Conservation (phyloP, 192 early-diverging fungal genomes). For the Gryganskiella cystojenkinii region DNA sequence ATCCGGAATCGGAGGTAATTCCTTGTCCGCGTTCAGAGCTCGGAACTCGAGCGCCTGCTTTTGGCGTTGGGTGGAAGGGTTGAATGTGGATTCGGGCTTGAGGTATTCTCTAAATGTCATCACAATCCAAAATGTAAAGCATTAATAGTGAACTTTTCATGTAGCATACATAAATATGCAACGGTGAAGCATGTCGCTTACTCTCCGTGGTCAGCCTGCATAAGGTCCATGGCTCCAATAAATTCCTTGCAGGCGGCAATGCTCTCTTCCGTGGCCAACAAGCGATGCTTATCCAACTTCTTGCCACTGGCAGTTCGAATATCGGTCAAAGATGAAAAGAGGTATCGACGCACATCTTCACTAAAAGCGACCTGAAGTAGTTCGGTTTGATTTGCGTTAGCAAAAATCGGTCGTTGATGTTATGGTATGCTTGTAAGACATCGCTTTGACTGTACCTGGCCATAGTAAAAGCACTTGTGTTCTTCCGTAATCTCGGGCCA, state of each 20-base stretch:
- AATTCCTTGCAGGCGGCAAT: constrained; percentile 63
- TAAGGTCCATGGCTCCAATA: constrained; percentile 70
- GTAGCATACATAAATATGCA: no score
- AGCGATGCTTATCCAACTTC: constrained; percentile 55
- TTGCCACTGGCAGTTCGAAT: constrained; percentile 53
- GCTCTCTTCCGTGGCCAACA: constrained; percentile 61
- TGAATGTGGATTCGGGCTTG: constrained; percentile 64
- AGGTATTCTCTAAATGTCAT: constrained; percentile 67
- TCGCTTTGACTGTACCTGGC: constrained; percentile 30
- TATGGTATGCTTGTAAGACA: constrained; percentile 5
- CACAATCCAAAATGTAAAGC: no score
- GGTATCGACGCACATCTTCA: constrained; percentile 69
- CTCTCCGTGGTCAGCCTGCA: constrained; percentile 62
- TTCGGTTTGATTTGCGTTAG: background rate
- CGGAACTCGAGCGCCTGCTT: constrained; percentile 67
- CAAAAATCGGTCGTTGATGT: no score
- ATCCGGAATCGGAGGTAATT: constrained; percentile 62
- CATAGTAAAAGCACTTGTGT: constrained; percentile 57
- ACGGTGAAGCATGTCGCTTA: constrained; percentile 51
- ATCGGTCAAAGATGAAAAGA: constrained; percentile 63
- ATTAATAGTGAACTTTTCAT: no score
- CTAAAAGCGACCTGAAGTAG: constrained; percentile 66
- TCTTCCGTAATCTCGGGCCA: constrained; percentile 59
- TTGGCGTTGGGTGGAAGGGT: constrained; percentile 67
- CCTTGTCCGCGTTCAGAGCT: constrained; percentile 62